Conservation (phyloP, 1,284 basidiomycete species). For the Ustilago shanxiensis region DNA sequence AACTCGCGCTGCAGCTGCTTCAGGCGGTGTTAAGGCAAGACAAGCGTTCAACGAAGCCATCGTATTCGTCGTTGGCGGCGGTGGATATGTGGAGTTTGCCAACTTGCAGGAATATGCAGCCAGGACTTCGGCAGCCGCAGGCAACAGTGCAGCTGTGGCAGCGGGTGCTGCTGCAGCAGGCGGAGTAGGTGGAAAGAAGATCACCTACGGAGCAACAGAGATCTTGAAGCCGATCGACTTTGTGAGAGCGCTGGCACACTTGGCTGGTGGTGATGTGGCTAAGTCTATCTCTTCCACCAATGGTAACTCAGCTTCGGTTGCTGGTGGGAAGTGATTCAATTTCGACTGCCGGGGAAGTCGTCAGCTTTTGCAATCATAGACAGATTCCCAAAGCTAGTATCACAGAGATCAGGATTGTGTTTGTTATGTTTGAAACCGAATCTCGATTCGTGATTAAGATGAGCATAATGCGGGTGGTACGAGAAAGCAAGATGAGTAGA, state of each 20-base stretch:
- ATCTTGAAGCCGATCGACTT: constrained; percentile 91
- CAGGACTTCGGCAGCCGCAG: constrained; percentile 80
- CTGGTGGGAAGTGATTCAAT: constrained; percentile 8
- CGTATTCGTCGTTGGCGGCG: constrained; percentile 96
- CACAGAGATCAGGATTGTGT: background rate
- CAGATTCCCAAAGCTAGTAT: background rate
- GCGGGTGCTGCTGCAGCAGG: constrained; percentile 50
- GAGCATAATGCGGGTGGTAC: background rate
- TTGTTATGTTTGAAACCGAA: background rate
- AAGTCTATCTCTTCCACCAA: background rate
- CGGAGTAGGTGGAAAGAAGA: constrained; percentile 72
- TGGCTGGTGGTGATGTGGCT: constrained; percentile 43
- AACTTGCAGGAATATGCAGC: constrained; percentile 76
- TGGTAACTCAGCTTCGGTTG: background rate
- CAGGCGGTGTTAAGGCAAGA: constrained; percentile 46
- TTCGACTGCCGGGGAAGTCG: no score
- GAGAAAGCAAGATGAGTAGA: constrained; percentile 4
- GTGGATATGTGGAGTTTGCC: constrained; percentile 96
- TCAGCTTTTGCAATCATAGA: constrained; percentile 1
- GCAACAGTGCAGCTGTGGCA: constrained; percentile 69
- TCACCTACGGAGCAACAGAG: constrained; percentile 96
- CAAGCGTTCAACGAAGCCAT: constrained; percentile 85
- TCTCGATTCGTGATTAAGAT: background rate
- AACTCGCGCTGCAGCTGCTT: constrained; percentile 29
- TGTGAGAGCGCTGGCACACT: constrained; percentile 75